Conservation (phyloP, 1,284 basidiomycete genomes). For the Trametes hirsuta region DNA sequence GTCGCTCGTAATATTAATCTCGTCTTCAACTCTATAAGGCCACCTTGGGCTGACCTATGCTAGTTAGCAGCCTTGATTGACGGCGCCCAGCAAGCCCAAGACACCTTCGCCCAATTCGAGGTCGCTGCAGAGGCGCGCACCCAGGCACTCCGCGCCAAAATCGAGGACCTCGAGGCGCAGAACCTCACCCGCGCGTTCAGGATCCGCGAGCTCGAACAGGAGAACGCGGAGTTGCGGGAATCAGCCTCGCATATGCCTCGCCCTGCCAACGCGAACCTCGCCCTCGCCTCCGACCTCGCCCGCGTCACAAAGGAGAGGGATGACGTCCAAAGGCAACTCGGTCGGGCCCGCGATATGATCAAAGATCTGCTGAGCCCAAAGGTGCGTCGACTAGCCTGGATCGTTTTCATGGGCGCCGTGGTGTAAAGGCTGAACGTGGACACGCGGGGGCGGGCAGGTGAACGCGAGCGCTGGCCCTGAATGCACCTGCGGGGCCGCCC, state of each 20-base stretch:
- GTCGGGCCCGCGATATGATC: conserved; percentile 23
- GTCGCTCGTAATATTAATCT: not conserved
- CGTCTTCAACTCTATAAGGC: not conserved
- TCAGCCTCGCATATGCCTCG: conserved; percentile 9
- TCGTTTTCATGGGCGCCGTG: too few relatives aligned
- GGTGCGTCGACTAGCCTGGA: conserved; percentile 5
- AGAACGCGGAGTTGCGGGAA: conserved; percentile 25
- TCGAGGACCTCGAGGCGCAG: conserved; percentile 26
- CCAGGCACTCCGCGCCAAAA: conserved; percentile 8
- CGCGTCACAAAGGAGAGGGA: conserved; percentile 19
- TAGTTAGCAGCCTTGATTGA: conserved; percentile 25
- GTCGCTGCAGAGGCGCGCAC: conserved; percentile 6
- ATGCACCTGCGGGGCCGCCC: not conserved
- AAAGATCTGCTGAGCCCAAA: conserved; percentile 15
- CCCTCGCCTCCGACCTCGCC: not conserved
- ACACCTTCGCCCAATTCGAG: conserved; percentile 12
- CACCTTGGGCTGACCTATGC: not conserved
- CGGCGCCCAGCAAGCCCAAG: conserved; percentile 20
- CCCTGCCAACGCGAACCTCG: conserved; percentile 13
- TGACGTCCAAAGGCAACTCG: conserved; percentile 22
- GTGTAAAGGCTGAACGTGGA: too few relatives aligned
- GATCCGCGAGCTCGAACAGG: conserved; percentile 21
- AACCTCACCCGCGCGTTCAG: conserved; percentile 7
- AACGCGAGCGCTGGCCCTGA: too few relatives aligned
- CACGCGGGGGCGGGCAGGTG: too few relatives aligned